Base-by-base conservation (phyloP, 306 rosid genomes). In the Sicyos edulis region DNA sequence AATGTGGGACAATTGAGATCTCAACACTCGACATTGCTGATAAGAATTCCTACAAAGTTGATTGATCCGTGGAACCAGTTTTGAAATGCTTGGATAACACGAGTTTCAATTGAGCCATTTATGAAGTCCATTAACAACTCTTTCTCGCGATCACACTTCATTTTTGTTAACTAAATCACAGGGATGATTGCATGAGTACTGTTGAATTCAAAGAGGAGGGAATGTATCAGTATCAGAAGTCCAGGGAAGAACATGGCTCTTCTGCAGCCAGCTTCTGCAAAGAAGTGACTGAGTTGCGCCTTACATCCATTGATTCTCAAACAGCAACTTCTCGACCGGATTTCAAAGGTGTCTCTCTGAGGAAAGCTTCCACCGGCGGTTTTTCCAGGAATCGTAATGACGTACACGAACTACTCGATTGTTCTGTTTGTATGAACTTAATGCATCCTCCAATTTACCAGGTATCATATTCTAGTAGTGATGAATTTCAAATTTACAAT, bases 221-320 rank as follows among this genome's bases (percentile, higher is more conserved):
- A 40, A 78, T 62, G 77, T 59, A 26, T 53, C 74, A 20, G 13
- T 55, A 32, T 66, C 75, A 49, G 24, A 24, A 70, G 63, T 77
- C 76, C 24, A 74, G 76, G 49, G 83, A 62, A 74, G 78, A 76
- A 65, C 74, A 16, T 60, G 75, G 78, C 80, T 79, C 74, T 74
- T 70, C 57, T 67, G 77, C 82, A 52, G 78, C 82, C 34, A 74
- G 79, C 75, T 77, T 80, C 66, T 73, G 79, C 77, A 68, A 76
- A 12, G 86, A 82, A 73, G 75, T 70, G 69, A 55, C 70, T 0
- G 86, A 85, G 55, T 51, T 74, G n/a, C 57, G 47, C 51, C 57
- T 72, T 73, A 11, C 82, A 32, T 82, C 40, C 15, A 71, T 62
- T 10, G 86, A 80, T 82, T 74, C 70, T 6, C 76, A 82, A 78